A percentile compares a stretch with the other conserved stretches of the same genome.
These are phyloP conservation scores for Aspergillus eucalypticola DNA, from an alignment of 2,329 filamentous ascomycete species.

Conservation along the genomic window DNA sequence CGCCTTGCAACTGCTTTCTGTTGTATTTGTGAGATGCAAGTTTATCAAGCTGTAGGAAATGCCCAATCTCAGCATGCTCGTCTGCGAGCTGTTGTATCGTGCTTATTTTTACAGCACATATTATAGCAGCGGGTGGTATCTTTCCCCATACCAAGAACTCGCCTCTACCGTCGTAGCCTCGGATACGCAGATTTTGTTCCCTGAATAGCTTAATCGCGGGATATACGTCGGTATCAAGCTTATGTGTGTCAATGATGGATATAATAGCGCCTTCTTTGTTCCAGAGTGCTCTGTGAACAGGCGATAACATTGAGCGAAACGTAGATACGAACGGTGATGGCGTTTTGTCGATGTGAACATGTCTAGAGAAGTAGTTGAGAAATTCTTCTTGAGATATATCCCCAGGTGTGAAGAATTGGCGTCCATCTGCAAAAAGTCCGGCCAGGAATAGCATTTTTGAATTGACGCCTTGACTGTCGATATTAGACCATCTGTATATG, in stretches of 20 bases:
- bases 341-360: conserved; percentile 25
- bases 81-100: conserved; percentile 23
- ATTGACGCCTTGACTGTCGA: conserved; percentile 35
- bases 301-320: conserved; percentile 25
- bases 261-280: conserved; percentile 26
- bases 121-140: conserved; percentile 29
- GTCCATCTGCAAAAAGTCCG: conserved; percentile 24
- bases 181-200: conserved; percentile 18
- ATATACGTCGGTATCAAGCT: conserved; percentile 27
- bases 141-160: conserved; percentile 41
- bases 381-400: conserved; percentile 22
- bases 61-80: conserved; percentile 20
- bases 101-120: conserved; percentile 28
- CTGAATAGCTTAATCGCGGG: conserved; percentile 29
- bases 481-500: conserved; percentile 37
- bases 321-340: conserved; percentile 40
- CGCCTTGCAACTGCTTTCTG: conserved; percentile 14
- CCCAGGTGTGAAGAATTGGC: conserved; percentile 13
- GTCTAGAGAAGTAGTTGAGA: conserved; percentile 21
- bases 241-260: conserved; percentile 32
- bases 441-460: conserved; percentile 24
- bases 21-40: conserved; percentile 17
- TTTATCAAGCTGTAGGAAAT: conserved; percentile 28
- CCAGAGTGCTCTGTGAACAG: conserved; percentile 35
- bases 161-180: conserved; percentile 27